Percentiles rank a stretch among this genome's conserved stretches.
Evolutionary conservation across 2,329 filamentous ascomycete genomes (phyloP).

Genomic region (Fonsecaea erecta): DNA sequence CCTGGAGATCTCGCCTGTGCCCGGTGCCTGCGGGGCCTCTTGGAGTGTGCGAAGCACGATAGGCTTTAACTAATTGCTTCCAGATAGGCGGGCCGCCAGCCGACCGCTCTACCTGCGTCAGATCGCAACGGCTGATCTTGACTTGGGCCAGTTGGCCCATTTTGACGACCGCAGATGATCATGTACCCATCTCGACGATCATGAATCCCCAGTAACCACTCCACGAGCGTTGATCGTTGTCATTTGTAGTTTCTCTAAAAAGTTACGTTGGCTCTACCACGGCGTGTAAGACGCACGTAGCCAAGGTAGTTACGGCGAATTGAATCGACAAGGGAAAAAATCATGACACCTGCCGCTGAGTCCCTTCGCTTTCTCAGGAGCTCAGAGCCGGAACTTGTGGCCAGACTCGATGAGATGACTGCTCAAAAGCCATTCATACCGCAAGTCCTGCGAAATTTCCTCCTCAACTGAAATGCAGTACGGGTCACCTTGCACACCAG

Average conservation of each 20-base stretch:
- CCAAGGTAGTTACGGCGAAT: not conserved
- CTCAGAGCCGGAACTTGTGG: not conserved
- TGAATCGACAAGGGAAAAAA: not conserved
- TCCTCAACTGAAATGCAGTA: not conserved
- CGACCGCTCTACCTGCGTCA: not conserved
- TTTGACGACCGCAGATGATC: not conserved
- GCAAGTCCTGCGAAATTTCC: not conserved
- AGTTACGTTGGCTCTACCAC: not conserved
- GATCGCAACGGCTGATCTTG: not conserved
- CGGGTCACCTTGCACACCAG: not conserved
- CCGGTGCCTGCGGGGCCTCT: too few species aligned
- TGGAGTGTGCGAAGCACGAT: too few species aligned
- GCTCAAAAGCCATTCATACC: slow-evolving; percentile 26
- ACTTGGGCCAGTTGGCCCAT: not conserved
- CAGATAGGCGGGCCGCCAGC: not conserved
- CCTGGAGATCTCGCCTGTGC: too few species aligned
- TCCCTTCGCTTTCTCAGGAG: not conserved
- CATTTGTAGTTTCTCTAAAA: not conserved
- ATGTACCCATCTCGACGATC: not conserved
- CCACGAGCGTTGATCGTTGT: not conserved
- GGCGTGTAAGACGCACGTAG: not conserved
- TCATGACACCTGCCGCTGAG: not conserved
- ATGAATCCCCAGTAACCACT: not conserved
- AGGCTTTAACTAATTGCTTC: too few species aligned
- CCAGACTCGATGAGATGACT: slow-evolving; percentile 15